Evolutionary conservation across 129 eudicot species (phyloP).

Genomic region (Flaveria linearis): DNA sequence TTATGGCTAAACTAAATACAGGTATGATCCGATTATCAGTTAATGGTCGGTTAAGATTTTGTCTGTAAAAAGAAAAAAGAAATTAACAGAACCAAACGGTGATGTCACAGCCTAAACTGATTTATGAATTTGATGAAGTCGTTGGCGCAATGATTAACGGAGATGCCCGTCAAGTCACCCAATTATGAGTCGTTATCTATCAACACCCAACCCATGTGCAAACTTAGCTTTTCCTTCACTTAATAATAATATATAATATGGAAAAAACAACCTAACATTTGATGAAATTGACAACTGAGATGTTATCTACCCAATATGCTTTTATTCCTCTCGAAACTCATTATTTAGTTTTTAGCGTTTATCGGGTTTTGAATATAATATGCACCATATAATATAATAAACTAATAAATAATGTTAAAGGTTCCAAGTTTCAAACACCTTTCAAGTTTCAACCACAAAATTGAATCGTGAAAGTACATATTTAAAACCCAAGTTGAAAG

Average conservation of each 20-base stretch:
- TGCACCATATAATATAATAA: too few relatives aligned
- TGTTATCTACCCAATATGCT: conserved; percentile 23
- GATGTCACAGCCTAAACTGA: background rate
- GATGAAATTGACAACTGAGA: conserved; percentile 28
- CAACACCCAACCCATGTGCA: conserved; percentile 30
- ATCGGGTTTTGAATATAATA: too few relatives aligned
- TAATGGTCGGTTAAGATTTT: too few relatives aligned
- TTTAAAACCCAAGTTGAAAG: too few relatives aligned
- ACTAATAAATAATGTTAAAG: too few relatives aligned
- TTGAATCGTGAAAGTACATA: too few relatives aligned
- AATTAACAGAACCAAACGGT: background rate
- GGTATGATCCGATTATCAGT: too few relatives aligned
- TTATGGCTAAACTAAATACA: too few relatives aligned
- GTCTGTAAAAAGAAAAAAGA: too few relatives aligned
- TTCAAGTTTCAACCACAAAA: too few relatives aligned
- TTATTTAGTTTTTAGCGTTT: too few relatives aligned
- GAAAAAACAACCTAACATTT: conserved; percentile 1
- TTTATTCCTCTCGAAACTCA: conserved; percentile 16
- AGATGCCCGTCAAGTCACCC: background rate
- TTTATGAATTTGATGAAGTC: background rate
- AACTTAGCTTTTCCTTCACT: conserved; percentile 22
- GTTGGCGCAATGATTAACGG: conserved; percentile 22
- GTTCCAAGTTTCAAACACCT: too few relatives aligned
- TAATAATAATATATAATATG: background rate
- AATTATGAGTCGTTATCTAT: conserved; percentile 33